These are phyloP conservation scores for Cyanidiococcus yangmingshanensis DNA, from an alignment of 23 red algal species.

Conservation along the genomic window DNA sequence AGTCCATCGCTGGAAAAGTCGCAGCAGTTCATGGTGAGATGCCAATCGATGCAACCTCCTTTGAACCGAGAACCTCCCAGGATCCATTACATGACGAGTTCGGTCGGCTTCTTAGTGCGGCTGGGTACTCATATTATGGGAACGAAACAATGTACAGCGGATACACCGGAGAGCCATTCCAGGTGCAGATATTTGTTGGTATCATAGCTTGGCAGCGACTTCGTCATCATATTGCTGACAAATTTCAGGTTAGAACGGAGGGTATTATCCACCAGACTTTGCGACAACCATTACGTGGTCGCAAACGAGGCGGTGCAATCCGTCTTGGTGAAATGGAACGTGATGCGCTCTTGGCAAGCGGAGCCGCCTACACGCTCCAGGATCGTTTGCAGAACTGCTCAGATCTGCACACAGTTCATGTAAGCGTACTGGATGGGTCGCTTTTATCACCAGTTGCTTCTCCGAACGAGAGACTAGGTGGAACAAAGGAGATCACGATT, in stretches of 20 bases:
- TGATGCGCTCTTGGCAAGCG: constrained; percentile 74
- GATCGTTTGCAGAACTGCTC: constrained; percentile 65
- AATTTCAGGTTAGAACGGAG: constrained; percentile 88
- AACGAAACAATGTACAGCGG: constrained; percentile 56
- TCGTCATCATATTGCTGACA: constrained; percentile 88
- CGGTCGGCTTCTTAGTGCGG: constrained; percentile 46
- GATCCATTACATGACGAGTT: constrained; percentile 47
- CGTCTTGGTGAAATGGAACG: constrained; percentile 99
- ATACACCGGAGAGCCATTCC: constrained; percentile 88
- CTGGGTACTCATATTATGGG: constrained; percentile 62
- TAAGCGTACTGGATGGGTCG: constrained; percentile 64
- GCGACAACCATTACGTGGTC: constrained; percentile 79
- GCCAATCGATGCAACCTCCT: constrained; percentile 51
- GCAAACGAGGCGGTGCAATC: constrained; percentile 80
- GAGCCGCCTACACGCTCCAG: constrained; percentile 62
- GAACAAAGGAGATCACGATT: neutral
- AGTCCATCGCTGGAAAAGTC: constrained; percentile 78
- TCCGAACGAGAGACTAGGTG: neutral
- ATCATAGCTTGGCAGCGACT: constrained; percentile 86
- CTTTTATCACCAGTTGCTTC: constrained; percentile 30
- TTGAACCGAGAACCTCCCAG: constrained; percentile 42
- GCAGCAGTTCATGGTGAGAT: constrained; percentile 43
- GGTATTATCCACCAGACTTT: constrained; percentile 56
- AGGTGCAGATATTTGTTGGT: constrained; percentile 82
- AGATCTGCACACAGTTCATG: constrained; percentile 63